Conservation (phyloP, 306 rosid species). For the Trifolium subterraneum region DNA sequence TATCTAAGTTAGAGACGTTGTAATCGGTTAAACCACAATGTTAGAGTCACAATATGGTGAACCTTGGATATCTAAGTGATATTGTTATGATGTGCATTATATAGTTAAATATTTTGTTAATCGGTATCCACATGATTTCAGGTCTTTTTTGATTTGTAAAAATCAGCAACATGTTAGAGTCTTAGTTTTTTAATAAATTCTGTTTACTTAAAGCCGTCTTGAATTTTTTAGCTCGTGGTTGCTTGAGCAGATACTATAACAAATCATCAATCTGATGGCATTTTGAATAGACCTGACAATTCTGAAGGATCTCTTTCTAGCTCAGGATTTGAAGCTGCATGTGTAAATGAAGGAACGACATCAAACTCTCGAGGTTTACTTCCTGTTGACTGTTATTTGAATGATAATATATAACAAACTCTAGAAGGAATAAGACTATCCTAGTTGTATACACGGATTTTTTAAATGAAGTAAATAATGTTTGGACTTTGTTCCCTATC, state of each 20-base stretch:
- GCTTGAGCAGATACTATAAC: slow-evolving; percentile 53
- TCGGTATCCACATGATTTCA: background rate
- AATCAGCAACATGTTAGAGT: background rate
- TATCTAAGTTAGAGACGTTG: background rate
- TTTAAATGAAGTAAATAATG: background rate
- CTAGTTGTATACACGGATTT: slow-evolving; percentile 5
- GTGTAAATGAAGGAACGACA: slow-evolving; percentile 54
- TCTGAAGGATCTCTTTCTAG: slow-evolving; percentile 52
- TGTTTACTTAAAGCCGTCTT: slow-evolving; percentile 24
- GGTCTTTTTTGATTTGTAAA: background rate
- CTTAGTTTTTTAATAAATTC: background rate
- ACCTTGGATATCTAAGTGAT: too few species aligned
- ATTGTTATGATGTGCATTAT: slow-evolving; percentile 10
- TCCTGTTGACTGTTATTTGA: slow-evolving; percentile 9
- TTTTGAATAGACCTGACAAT: slow-evolving; percentile 49
- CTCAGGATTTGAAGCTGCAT: slow-evolving; percentile 50
- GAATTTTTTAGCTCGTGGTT: slow-evolving; percentile 38
- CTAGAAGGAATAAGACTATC: background rate
- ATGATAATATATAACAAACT: background rate
- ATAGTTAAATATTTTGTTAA: background rate
- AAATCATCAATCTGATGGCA: slow-evolving; percentile 55
- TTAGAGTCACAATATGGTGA: too few species aligned
- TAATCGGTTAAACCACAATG: background rate
- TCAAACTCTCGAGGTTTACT: slow-evolving; percentile 61
- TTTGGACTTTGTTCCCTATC: background rate